Evolutionary conservation across 2,329 filamentous ascomycete genomes (phyloP).

Genomic region (Cladosporium sp.): DNA sequence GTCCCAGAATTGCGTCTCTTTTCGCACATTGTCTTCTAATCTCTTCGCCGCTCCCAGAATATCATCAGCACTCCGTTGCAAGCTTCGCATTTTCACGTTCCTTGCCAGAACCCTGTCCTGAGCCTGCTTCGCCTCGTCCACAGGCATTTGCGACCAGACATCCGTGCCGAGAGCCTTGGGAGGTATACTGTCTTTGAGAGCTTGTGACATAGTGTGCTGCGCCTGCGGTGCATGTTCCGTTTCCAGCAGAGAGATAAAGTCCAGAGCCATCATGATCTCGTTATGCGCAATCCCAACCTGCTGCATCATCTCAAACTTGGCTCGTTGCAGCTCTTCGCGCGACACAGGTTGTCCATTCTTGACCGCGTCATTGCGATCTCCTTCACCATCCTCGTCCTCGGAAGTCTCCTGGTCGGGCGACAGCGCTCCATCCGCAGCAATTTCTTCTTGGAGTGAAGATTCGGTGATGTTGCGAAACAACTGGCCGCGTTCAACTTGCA

Average conservation of each 20-base stretch:
- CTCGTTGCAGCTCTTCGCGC: constrained; percentile 37
- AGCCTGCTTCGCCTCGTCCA: constrained; percentile 46
- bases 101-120: constrained; percentile 46
- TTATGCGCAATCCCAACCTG: constrained; percentile 44
- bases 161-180: constrained; percentile 69
- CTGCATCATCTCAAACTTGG: constrained; percentile 39
- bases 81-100: constrained; percentile 75
- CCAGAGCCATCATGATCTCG: constrained; percentile 65
- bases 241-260: constrained; percentile 77
- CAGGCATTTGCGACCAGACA: constrained; percentile 55
- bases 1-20: constrained; percentile 85
- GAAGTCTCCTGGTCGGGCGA: constrained; percentile 44
- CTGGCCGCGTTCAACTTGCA: constrained; percentile 73
- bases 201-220: constrained; percentile 64
- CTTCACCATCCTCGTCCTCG: constrained; percentile 41
- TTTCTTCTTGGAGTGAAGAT: constrained; percentile 65
- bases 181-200: constrained; percentile 66
- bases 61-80: constrained; percentile 69
- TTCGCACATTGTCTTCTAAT: constrained; percentile 70
- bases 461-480: constrained; percentile 73
- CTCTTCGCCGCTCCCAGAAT: constrained; percentile 68
- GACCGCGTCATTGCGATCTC: constrained; percentile 15
- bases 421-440: constrained; percentile 46
- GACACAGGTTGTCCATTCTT: constrained; percentile 20
- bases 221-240: constrained; percentile 65